phyloP scores from a whole-genome alignment of 1,284 basidiomycete species.

The Kwoniella shivajii region DNA sequence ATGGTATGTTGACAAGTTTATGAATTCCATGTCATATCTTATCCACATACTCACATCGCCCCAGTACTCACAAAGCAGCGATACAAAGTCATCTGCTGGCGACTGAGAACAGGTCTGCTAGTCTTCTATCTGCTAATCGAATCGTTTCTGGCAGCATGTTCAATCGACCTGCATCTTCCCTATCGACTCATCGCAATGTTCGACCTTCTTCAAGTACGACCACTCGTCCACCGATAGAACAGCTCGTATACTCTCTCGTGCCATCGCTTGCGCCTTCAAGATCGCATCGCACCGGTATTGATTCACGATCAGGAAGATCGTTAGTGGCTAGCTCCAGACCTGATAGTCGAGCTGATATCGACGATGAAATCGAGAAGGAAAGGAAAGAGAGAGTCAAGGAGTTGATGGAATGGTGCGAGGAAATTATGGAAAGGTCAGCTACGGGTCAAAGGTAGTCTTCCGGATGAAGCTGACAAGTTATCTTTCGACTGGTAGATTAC shows the following conservation, averaged over 20 bases:
- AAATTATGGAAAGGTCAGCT: conserved; percentile 42
- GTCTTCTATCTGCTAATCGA: too few species aligned
- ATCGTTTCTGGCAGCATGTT: conserved; percentile 6
- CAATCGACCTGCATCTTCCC: conserved; percentile 11
- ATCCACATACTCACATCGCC: background rate
- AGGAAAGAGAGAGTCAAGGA: conserved; percentile 42
- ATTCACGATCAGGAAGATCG: conserved; percentile 13
- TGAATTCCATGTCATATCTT: background rate
- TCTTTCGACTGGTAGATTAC: conserved; percentile 13
- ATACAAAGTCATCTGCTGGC: background rate
- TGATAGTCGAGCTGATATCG: conserved; percentile 15
- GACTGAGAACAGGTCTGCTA: too few species aligned
- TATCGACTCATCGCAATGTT: conserved; percentile 11
- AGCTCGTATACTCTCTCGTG: conserved; percentile 40
- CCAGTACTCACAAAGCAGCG: background rate
- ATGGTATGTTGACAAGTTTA: background rate
- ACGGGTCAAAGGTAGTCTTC: background rate
- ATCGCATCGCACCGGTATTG: background rate
- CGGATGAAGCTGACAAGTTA: background rate
- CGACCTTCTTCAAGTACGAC: conserved; percentile 14
- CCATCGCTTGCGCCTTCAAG: conserved; percentile 35
- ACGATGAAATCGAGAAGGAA: conserved; percentile 27
- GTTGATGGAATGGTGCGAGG: conserved; percentile 43
- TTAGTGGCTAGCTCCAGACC: conserved; percentile 18
- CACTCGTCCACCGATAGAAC: conserved; percentile 36